phyloP scores from a whole-genome alignment of 1,139 yeast genomes.

The Sugiyamaella pinicola region DNA sequence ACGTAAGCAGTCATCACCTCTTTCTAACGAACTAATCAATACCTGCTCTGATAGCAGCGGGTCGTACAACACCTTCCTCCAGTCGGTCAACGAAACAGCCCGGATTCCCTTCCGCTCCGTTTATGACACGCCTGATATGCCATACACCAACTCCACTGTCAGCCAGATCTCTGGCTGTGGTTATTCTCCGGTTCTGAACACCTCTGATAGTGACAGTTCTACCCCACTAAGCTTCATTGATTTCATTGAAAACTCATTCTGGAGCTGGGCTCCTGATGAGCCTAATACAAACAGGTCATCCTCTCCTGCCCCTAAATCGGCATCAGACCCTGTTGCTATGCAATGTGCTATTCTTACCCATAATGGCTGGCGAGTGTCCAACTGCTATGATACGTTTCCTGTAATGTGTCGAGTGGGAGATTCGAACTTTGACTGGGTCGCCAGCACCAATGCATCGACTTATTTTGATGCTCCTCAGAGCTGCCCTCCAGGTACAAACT shows the following conservation, averaged over 20 bases:
- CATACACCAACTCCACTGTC: slow-evolving; percentile 42
- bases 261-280: slow-evolving; percentile 73
- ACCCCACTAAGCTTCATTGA: slow-evolving; percentile 5
- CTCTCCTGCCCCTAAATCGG: slow-evolving; percentile 20
- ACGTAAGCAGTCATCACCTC: not conserved
- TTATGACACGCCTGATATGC: slow-evolving; percentile 12
- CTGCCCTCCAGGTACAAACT: slow-evolving; percentile 56
- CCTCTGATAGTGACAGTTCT: slow-evolving; percentile 29
- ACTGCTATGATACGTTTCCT: slow-evolving; percentile 59
- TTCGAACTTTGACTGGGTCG: slow-evolving; percentile 49
- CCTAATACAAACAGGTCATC: slow-evolving; percentile 44
- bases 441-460: slow-evolving; percentile 43
- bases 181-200: slow-evolving; percentile 58
- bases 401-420: slow-evolving; percentile 58
- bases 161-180: slow-evolving; percentile 55
- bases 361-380: slow-evolving; percentile 59
- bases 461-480: slow-evolving; percentile 57
- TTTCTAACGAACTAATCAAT: slow-evolving; percentile 1
- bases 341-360: slow-evolving; percentile 61
- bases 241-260: slow-evolving; percentile 45
- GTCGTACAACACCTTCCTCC: not conserved
- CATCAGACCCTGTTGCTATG: slow-evolving; percentile 46
- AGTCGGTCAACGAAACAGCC: slow-evolving; percentile 4
- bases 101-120: slow-evolving; percentile 13
- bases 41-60: slow-evolving; percentile 5